phyloP scores from a whole-genome alignment of 345 rosid genomes.

The Citrus inodora region DNA sequence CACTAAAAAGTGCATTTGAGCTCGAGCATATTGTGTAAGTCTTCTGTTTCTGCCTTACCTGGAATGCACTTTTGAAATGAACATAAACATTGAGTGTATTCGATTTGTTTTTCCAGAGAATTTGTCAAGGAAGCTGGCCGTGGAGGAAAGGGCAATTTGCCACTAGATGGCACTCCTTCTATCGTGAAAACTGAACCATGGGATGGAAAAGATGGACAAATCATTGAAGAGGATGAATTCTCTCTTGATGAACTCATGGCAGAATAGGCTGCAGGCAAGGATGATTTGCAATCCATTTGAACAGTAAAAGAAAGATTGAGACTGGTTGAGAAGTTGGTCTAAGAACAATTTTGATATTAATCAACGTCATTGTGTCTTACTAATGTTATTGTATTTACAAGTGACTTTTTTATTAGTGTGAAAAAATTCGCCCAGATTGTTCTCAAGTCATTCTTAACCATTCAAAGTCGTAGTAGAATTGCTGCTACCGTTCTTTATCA shows the following conservation, averaged over 20 bases:
- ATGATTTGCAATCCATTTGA: conserved; percentile 44
- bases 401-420: background rate
- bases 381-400: background rate
- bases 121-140: conserved; percentile 85
- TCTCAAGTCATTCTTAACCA: background rate
- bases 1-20: conserved; percentile 93
- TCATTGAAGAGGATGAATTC: conserved; percentile 83
- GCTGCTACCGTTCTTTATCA: too few species aligned
- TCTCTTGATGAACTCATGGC: conserved; percentile 95
- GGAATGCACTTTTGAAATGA: background rate
- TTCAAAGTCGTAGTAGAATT: background rate
- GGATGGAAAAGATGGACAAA: conserved; percentile 90
- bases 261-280: conserved; percentile 47
- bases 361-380: background rate
- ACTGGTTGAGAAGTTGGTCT: background rate
- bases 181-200: conserved; percentile 69
- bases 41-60: conserved; percentile 3
- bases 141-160: conserved; percentile 96
- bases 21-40: conserved; percentile 79
- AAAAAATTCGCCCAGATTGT: background rate
- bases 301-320: background rate
- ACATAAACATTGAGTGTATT: background rate
- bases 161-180: conserved; percentile 54
- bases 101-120: conserved; percentile 42
- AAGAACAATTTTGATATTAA: conserved; percentile 19